Conservation (phyloP, 2,329 filamentous ascomycete genomes). For the Claviceps arundinis region DNA sequence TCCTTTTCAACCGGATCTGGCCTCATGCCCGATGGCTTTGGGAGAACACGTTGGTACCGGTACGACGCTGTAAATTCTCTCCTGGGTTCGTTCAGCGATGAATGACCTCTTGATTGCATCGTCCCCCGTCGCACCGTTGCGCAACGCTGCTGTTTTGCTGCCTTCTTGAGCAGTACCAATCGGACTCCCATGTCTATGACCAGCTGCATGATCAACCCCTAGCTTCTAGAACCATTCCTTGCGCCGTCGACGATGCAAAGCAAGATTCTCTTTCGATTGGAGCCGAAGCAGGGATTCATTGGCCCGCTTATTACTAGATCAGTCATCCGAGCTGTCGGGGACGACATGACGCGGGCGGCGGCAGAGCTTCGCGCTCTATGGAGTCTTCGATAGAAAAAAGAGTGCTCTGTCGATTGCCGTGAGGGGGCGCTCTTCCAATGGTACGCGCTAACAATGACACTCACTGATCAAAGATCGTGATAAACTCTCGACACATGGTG, state of each 20-base stretch:
- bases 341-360: slow-evolving; percentile 1
- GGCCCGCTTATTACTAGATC: slow-evolving; percentile 4
- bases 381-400: background rate
- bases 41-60: too few relatives aligned
- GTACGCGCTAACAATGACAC: background rate
- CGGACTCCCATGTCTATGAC: background rate
- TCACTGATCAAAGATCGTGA: background rate
- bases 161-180: background rate
- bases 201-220: background rate
- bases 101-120: background rate
- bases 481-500: background rate
- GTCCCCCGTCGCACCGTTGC: background rate
- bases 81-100: background rate
- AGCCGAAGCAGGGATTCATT: slow-evolving; percentile 3
- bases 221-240: background rate
- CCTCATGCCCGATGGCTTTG: too few relatives aligned
- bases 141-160: background rate
- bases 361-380: background rate
- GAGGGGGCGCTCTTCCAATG: background rate
- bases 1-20: background rate
- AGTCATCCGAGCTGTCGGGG: slow-evolving; percentile 6
- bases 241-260: background rate
- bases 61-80: background rate
- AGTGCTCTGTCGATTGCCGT: background rate
- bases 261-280: background rate